Base-by-base conservation (phyloP, 176 grass and related monocot genomes). In the Rhynchospora tenuis region DNA sequence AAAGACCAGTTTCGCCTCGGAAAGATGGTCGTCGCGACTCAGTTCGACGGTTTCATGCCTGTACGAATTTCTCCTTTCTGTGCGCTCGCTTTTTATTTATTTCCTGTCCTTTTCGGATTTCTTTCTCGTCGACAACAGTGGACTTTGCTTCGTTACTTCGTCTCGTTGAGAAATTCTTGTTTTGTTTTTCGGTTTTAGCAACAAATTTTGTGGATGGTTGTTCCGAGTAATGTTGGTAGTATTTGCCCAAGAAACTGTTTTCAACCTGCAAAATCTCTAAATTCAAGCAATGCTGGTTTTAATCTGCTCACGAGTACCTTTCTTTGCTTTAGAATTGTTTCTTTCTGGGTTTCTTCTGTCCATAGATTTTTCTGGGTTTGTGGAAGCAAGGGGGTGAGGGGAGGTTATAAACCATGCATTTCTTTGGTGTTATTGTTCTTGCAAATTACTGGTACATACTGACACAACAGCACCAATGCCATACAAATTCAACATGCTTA, bases 11-110 rank as follows among this genome's bases (percentile, higher is more conserved):
- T 95, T 43, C 92, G 92, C 64, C 87, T 98, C 51, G 92, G 95
- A 68, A 98, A 93, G 90, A 98, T 98, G 95, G 92, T 93, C 26
- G 76, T 85, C 83, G 92, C 95, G 54, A 85, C 95, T 26, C 95
- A 95, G 87, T 98, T 98, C 90, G 92, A 94, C 56, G 95, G 95
- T 19, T 93, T 93, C 79, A 98, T 98, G 95, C 92, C 92, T 79
- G 95, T 98, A 75, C 68, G 68, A 83, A 78, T 81, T 23, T 59
- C 14, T 44, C 9, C 13, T 16, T 54, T 81, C 45, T 42, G 27
- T 42, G 14, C 16, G 15, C 31, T 16, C 61, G 51, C 52, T 38
- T 19, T 23, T 7, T 27, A 59, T 43, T 28, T 50, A 52, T 14
- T 80, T 20, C 5, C 8, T 68, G 15, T 19, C 0, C 28, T 33